Base-by-base conservation (phyloP, 495 filamentous ascomycete genomes). In the Hypoxylon fuscum region DNA sequence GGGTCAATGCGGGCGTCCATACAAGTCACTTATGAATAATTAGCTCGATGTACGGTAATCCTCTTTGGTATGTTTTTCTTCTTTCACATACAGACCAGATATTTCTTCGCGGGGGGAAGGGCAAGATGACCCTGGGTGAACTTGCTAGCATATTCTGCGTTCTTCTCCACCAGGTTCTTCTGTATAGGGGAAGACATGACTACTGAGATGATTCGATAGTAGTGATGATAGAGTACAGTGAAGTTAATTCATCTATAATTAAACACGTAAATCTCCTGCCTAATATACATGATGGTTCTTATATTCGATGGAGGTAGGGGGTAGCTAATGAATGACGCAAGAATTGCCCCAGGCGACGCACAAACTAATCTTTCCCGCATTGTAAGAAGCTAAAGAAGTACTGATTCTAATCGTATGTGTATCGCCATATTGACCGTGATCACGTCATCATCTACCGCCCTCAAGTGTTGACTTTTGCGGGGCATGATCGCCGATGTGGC, bases 1-100 rank as follows among this genome's bases (percentile, higher is more conserved):
- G 89, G 83, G 62, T 93, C 88, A 59, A 96, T 86, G 9, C 92
- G 85, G 1, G 91, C 89, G 67, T 96, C 91, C 90, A 94, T 95
- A 75, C 92, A 96, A 2, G 90, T 91, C 32, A 81, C 62, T 68
- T 34, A 3, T 29, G 35, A 11, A n/a, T 3, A 32, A 37, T 68
- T 32, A 60, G 64, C 45, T 52, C 11, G 29, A 34, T 37, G n/a
- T 57, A 45, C 10, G 3, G n/a, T 10, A 31, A 59, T n/a, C 10
- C 10, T 1, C 17, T 9, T 14, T 22, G 14, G 40, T 1, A 5
- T 14, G 6, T 9, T 18, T 5, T 21, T 2, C 6, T 14, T 20
- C 23, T 15, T 38, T 70, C 69, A 44, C 71, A 35, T 66, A 83
- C 83, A 64, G 27, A 89, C 76, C 10, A 83, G 76, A 62, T 87